phyloP scores from a whole-genome alignment of 768 basidiomycete species.

The Calocybe indica region DNA sequence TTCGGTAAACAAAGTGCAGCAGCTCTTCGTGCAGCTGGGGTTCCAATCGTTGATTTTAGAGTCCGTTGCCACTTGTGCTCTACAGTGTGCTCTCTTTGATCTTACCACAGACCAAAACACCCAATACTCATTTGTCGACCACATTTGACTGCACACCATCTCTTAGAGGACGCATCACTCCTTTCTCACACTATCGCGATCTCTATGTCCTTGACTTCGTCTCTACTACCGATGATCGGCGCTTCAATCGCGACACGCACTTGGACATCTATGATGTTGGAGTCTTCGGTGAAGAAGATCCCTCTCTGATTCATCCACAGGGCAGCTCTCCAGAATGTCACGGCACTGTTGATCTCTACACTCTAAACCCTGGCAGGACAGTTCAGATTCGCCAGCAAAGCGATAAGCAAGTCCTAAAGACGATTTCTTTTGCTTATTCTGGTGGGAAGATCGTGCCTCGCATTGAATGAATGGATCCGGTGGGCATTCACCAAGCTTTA shows the following conservation, averaged over 20 bases:
- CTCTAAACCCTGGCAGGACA: conserved; percentile 8
- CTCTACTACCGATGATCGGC: not conserved
- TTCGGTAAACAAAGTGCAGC: conserved; percentile 6
- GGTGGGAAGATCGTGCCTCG: conserved; percentile 5
- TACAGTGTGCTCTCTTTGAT: conserved; percentile 6
- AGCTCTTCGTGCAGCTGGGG: conserved; percentile 4
- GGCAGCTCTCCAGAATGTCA: conserved; percentile 7
- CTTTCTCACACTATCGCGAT: conserved; percentile 7
- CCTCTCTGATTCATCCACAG: conserved; percentile 6
- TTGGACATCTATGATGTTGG: conserved; percentile 8
- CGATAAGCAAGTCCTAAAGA: conserved; percentile 7
- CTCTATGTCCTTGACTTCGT: conserved; percentile 9
- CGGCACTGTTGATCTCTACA: conserved; percentile 9
- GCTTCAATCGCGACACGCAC: conserved; percentile 5
- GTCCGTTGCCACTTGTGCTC: not conserved
- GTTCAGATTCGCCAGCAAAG: conserved; percentile 7
- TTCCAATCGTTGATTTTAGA: conserved; percentile 10
- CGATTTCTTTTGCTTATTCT: conserved; percentile 9
- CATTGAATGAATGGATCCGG: conserved; percentile 3
- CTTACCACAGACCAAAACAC: conserved; percentile 6
- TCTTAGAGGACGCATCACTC: conserved; percentile 10
- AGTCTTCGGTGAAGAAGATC: conserved; percentile 2
- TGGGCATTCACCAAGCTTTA: conserved; percentile 1
- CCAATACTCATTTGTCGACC: conserved; percentile 9
- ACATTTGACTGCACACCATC: conserved; percentile 9